phyloP scores from a whole-genome alignment of 768 basidiomycete species.

The Guyanaporus albipodus region DNA sequence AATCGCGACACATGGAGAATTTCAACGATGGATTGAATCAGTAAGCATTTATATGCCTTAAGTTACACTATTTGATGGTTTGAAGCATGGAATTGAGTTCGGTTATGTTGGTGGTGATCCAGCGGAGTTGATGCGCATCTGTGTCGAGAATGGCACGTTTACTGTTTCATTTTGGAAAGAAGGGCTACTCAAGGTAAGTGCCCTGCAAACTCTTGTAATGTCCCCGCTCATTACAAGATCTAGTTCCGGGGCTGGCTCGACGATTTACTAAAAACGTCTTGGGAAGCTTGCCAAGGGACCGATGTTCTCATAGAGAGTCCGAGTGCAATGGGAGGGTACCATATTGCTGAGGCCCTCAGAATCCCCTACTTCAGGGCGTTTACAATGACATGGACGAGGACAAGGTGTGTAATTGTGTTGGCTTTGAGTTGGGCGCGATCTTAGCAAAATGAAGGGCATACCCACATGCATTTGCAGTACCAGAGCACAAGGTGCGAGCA shows the following conservation, averaged over 20 bases:
- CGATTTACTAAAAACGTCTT: constrained; percentile 89
- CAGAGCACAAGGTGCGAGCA: constrained; percentile 75
- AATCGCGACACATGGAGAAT: constrained; percentile 96
- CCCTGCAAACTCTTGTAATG: neutral
- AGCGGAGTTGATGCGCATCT: constrained; percentile 95
- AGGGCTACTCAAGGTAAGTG: constrained; percentile 72
- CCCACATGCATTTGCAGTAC: constrained; percentile 97
- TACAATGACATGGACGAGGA: constrained; percentile 97
- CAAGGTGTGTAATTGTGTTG: constrained; percentile 45
- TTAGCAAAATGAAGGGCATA: constrained; percentile 59
- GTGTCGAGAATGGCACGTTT: constrained; percentile 97
- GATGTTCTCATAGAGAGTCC: constrained; percentile 95
- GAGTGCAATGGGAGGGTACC: constrained; percentile 95
- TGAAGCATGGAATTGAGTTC: constrained; percentile 92
- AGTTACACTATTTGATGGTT: constrained; percentile 6
- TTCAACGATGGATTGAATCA: constrained; percentile 91
- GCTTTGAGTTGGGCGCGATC: neutral
- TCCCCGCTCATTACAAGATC: constrained; percentile 5
- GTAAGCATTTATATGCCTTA: constrained; percentile 43
- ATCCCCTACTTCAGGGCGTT: constrained; percentile 96
- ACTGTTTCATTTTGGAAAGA: constrained; percentile 95
- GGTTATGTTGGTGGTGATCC: constrained; percentile 95
- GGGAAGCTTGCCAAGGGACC: constrained; percentile 94
- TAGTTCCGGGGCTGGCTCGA: constrained; percentile 98
- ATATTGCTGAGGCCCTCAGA: constrained; percentile 90